A percentile compares a stretch with the other conserved stretches of the same genome.
Conservation (phyloP, 2,329 filamentous ascomycete genomes). For the Stromatinia cepivora region DNA sequence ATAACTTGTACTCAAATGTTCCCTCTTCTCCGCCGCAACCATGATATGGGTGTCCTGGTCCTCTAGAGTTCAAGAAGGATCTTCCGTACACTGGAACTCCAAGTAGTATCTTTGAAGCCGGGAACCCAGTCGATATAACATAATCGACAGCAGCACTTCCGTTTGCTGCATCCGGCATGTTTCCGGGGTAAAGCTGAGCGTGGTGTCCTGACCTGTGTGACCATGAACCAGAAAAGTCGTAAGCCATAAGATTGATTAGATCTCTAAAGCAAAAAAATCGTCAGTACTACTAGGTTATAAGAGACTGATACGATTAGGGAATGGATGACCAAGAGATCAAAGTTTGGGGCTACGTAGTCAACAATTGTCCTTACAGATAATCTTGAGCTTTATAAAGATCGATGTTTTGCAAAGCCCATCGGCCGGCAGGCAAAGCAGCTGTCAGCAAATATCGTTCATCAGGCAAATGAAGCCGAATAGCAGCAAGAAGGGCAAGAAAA, state of each 20-base stretch:
- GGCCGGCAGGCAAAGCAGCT: conserved; percentile 68
- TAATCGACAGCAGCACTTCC: conserved; percentile 67
- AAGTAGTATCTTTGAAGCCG: conserved; percentile 69
- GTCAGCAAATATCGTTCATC: conserved; percentile 68
- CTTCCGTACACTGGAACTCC: conserved; percentile 76
- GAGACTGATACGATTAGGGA: not conserved
- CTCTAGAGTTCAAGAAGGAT: conserved; percentile 66
- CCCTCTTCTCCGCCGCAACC: conserved; percentile 62
- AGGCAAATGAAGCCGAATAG: conserved; percentile 66
- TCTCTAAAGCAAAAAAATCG: conserved; percentile 45
- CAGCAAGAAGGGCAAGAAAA: conserved; percentile 67
- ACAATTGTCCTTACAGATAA: conserved; percentile 50
- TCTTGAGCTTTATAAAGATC: conserved; percentile 61
- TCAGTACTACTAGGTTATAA: not conserved
- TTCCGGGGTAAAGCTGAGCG: conserved; percentile 67
- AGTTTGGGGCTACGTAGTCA: not conserved
- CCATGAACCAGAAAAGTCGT: conserved; percentile 77
- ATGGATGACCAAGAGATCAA: not conserved
- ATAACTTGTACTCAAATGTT: conserved; percentile 70
- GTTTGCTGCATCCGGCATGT: conserved; percentile 56
- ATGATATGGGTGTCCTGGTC: conserved; percentile 62
- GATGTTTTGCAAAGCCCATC: conserved; percentile 67
- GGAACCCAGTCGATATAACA: conserved; percentile 64
- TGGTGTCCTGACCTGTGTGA: conserved; percentile 69
- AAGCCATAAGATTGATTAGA: conserved; percentile 76